These are phyloP conservation scores for Lasiodiplodia theobromae DNA, from an alignment of 2,329 filamentous ascomycete species.

Conservation along the genomic window DNA sequence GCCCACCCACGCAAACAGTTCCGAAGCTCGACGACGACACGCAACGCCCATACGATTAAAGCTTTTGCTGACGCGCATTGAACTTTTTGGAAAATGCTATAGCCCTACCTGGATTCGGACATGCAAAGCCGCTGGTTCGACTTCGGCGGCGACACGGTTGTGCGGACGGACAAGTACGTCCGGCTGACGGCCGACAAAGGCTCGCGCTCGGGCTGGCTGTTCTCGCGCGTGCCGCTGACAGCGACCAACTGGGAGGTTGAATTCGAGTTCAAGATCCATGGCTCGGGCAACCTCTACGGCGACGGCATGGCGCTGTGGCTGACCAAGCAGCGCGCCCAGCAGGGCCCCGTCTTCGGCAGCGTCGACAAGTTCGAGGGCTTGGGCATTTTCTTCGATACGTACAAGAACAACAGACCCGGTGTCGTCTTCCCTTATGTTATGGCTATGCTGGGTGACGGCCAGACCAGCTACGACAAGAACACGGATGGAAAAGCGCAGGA, in stretches of 20 bases:
- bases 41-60: neutral
- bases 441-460: constrained; percentile 95
- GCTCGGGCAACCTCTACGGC: constrained; percentile 87
- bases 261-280: constrained; percentile 93
- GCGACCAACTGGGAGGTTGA: constrained; percentile 99
- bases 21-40: neutral
- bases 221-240: constrained; percentile 90
- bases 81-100: neutral
- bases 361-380: constrained; percentile 91
- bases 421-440: constrained; percentile 97
- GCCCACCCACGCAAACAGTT: neutral
- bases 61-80: constrained; percentile 21
- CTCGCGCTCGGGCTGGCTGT: constrained; percentile 92
- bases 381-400: constrained; percentile 96
- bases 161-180: constrained; percentile 81
- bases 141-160: constrained; percentile 93
- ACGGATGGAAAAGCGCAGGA: constrained; percentile 95
- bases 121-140: constrained; percentile 99
- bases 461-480: constrained; percentile 87
- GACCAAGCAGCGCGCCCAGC: constrained; percentile 85
- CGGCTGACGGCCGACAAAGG: constrained; percentile 89
- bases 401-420: constrained; percentile 98
- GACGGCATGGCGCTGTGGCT: constrained; percentile 99
- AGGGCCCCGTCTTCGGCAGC: constrained; percentile 86
- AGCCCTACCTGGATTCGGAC: constrained; percentile 97